Evolutionary conservation across 2,329 filamentous ascomycete species (phyloP), one percentile per base, ranked within the genome.

Genomic region (Mycogone perniciosa): DNA sequence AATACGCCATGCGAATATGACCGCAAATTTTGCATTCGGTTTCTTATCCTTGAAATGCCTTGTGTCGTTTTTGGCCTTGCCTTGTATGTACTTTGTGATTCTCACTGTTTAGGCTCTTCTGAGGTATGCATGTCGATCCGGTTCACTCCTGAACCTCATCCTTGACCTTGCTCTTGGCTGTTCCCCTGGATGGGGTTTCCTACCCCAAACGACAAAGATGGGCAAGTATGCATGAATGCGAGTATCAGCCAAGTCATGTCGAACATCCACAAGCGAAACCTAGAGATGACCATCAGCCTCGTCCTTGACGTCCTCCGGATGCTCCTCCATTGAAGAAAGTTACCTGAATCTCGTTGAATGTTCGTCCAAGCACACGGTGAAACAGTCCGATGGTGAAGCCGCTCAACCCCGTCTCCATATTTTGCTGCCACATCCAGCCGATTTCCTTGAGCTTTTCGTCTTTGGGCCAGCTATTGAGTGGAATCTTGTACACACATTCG

Each of bases 381-480:
- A 71, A 71, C 9, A 74, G 59, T 7, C 63, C 62, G 50, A 72
- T 62, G 7, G 71, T 71, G 51, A 75, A 72, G 1, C 71, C 73
- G 49, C 72, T 71, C n/a, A 76, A 59, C 0, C 74, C 73, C 11
- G 67, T 64, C 7, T 68, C 51, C 30, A 72, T 66, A 43, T 75
- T 74, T 13, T 60, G 61, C 58, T 75, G 70, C 74, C 73, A 76
- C 59, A 74, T 66, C 37, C 60, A 65, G 0, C 75, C 75, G 4
- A 77, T 54, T 10, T 71, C 66, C 57, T 71, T 75, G 45, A 73
- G 64, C 20, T 60, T 58, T 38, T 67, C 65, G 43, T 76, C 67
- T 55, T 71, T 74, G 0, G 79, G 68, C 80, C 80, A 82, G 4
- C 68, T 66, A 33, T 77, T 80, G 43, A 76, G 67, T 0, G 80